phyloP scores from a whole-genome alignment of 1,284 basidiomycete species.

The Porogramme epimiltina region DNA sequence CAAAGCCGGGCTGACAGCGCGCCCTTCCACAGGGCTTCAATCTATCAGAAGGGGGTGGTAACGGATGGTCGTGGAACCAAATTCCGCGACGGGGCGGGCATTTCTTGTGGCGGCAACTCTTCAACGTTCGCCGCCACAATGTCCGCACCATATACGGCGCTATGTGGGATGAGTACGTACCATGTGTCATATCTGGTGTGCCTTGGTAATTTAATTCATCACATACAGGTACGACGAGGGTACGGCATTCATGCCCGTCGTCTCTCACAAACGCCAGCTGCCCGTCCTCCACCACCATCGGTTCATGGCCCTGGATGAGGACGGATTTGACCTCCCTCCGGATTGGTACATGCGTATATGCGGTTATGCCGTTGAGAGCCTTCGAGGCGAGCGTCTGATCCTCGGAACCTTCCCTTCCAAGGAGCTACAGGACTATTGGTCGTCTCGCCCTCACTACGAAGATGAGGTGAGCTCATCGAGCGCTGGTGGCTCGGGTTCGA shows the following conservation, averaged over 20 bases:
- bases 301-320: constrained; percentile 71
- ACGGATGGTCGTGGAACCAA: constrained; percentile 65
- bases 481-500: constrained; percentile 30
- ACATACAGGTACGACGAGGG: constrained; percentile 72
- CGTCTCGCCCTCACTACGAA: constrained; percentile 60
- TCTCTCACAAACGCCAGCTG: constrained; percentile 55
- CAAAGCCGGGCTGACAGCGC: background rate
- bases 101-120: constrained; percentile 76
- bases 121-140: constrained; percentile 61
- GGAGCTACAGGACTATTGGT: constrained; percentile 75
- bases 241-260: constrained; percentile 72
- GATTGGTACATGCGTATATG: constrained; percentile 84
- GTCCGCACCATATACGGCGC: constrained; percentile 73
- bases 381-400: constrained; percentile 62
- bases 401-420: constrained; percentile 69
- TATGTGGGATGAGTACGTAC: constrained; percentile 82
- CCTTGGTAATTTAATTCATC: too few relatives aligned
- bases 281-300: constrained; percentile 56
- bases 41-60: constrained; percentile 49
- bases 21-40: constrained; percentile 57
- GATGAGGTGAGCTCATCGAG: constrained; percentile 31
- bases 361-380: constrained; percentile 67
- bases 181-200: background rate
- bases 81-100: constrained; percentile 67
- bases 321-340: constrained; percentile 69